Conservation (phyloP, 495 filamentous ascomycete genomes). For the Amphirosellinia nigrospora region DNA sequence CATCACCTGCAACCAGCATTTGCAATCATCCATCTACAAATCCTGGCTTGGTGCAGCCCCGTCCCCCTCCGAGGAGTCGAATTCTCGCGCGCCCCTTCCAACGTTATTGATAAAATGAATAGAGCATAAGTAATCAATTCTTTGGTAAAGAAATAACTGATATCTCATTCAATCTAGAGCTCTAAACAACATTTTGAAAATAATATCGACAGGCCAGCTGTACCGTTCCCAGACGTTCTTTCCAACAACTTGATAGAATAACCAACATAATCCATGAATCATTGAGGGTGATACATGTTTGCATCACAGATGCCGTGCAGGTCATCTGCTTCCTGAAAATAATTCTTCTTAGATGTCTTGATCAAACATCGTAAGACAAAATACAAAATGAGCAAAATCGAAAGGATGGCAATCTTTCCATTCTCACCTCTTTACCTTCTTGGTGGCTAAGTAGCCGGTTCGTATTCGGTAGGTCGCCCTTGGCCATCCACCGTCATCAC, state of each 20-base stretch:
- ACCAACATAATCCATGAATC: not conserved
- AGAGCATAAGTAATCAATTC: not conserved
- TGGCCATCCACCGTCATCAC: not conserved
- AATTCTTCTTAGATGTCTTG: not conserved
- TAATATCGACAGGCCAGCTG: not conserved
- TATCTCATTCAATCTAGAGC: not conserved
- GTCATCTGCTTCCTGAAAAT: not conserved
- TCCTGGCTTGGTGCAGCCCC: not conserved
- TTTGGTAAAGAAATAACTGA: not conserved
- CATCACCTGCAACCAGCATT: not conserved
- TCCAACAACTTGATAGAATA: not conserved
- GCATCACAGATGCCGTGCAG: no score
- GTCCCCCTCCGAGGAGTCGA: no score
- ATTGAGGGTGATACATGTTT: not conserved
- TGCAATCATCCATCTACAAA: not conserved
- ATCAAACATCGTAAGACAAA: not conserved
- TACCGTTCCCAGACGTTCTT: not conserved
- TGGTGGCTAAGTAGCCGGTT: not conserved
- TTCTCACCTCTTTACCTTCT: not conserved
- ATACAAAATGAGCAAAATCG: not conserved
- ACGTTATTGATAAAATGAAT: not conserved
- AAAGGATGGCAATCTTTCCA: not conserved
- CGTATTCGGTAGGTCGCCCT: not conserved
- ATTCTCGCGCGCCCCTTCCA: not conserved
- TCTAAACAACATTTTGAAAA: not conserved